Percentiles rank a stretch among this genome's conserved stretches.
phyloP scores from a whole-genome alignment of 345 rosid genomes.

The Gossypium bickii region DNA sequence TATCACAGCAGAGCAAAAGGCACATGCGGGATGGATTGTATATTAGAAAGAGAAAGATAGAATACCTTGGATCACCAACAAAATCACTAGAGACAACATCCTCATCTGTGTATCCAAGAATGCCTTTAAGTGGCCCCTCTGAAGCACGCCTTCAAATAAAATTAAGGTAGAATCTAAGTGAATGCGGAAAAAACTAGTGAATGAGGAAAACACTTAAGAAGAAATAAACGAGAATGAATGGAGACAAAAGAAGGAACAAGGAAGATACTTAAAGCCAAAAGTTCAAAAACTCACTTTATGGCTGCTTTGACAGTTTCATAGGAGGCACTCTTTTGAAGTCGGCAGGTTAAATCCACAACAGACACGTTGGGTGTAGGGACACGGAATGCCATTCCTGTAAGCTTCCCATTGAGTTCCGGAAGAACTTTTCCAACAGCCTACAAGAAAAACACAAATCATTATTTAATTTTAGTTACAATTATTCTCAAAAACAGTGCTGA shows the following conservation, averaged over 20 bases:
- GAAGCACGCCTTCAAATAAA: constrained; percentile 63
- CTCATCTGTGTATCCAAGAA: constrained; percentile 96
- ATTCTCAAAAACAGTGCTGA: not conserved
- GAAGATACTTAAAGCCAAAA: not conserved
- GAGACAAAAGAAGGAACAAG: not conserved
- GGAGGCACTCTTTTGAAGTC: constrained; percentile 88
- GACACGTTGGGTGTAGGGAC: constrained; percentile 97
- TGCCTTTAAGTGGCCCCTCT: constrained; percentile 83
- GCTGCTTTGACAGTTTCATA: constrained; percentile 93
- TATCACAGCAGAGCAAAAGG: not conserved
- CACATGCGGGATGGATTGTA: too few species aligned
- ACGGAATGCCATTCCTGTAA: constrained; percentile 99
- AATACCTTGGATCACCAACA: constrained; percentile 84
- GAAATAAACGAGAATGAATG: not conserved
- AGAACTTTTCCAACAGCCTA: constrained; percentile 99
- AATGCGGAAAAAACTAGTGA: not conserved
- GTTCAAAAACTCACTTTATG: constrained; percentile 52
- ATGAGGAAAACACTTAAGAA: not conserved
- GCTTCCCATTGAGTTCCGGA: constrained; percentile 96
- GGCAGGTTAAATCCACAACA: constrained; percentile 97
- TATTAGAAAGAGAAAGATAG: not conserved
- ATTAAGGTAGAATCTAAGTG: constrained; percentile 7
- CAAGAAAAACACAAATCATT: not conserved
- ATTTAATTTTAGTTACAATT: not conserved
- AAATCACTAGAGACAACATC: constrained; percentile 99